Evolutionary conservation across 257 asterid genomes (phyloP).

Genomic region (Ligustrum vulgare): DNA sequence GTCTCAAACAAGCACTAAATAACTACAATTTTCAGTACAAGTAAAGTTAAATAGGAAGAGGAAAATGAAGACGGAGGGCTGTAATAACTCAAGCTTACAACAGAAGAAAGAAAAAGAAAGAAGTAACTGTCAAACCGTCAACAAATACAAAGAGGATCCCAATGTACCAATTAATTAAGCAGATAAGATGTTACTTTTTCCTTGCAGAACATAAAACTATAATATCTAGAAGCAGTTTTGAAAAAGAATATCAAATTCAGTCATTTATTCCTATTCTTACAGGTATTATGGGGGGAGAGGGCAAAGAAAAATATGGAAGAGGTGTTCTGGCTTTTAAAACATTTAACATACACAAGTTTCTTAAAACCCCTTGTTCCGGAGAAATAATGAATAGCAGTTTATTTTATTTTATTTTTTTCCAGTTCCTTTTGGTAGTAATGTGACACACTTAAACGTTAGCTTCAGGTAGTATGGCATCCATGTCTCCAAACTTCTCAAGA

Average conservation of each 20-base stretch:
- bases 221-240: neutral
- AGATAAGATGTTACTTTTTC: neutral
- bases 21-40: neutral
- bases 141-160: neutral
- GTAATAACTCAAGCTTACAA: neutral
- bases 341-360: neutral
- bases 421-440: conserved; percentile 7
- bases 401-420: neutral
- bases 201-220: neutral
- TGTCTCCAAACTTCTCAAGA: neutral
- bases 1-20: too few species aligned
- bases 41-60: neutral
- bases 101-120: neutral
- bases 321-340: neutral
- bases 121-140: neutral
- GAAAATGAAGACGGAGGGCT: neutral
- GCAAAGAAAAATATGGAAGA: neutral
- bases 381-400: neutral
- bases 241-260: neutral
- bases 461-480: conserved; percentile 6
- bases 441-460: neutral
- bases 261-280: neutral
- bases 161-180: neutral
- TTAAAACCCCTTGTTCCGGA: neutral
- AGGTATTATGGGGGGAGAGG: neutral